A percentile compares a stretch with the other conserved stretches of the same genome.
Evolutionary conservation across 805 yeast genomes (phyloP).

Genomic region (Kodamaea kakaduensis): DNA sequence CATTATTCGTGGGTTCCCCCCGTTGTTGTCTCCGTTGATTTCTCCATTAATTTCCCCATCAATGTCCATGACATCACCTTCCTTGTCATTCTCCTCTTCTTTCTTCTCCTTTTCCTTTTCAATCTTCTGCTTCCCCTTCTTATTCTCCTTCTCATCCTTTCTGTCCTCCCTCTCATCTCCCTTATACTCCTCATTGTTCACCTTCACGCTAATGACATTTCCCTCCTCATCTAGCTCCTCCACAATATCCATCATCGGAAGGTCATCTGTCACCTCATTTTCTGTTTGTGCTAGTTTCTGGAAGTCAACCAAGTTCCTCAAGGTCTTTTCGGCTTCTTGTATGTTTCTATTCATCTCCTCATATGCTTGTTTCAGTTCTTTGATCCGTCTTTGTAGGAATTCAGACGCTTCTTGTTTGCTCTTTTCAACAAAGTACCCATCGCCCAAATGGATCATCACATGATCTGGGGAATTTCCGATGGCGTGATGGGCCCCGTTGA

Average conservation of each 20-base stretch:
- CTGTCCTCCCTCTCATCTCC: too few species aligned
- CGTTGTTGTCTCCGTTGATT: not conserved
- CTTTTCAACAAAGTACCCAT: slow-evolving; percentile 38
- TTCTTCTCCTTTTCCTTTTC: too few species aligned
- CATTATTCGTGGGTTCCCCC: too few species aligned
- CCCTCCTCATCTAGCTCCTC: slow-evolving; percentile 83
- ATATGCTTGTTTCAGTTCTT: slow-evolving; percentile 33
- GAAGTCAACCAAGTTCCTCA: slow-evolving; percentile 9
- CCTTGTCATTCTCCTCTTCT: too few species aligned
- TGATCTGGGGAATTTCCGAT: not conserved
- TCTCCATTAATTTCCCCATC: not conserved
- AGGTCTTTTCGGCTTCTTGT: slow-evolving; percentile 34
- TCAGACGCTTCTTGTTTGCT: slow-evolving; percentile 24
- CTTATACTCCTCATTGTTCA: slow-evolving; percentile 21
- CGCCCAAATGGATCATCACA: slow-evolving; percentile 34
- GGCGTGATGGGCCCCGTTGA: not conserved
- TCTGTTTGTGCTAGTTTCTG: slow-evolving; percentile 10
- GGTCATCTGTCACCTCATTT: slow-evolving; percentile 9
- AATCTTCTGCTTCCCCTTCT: too few species aligned
- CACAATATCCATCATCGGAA: slow-evolving; percentile 76
- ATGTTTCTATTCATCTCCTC: slow-evolving; percentile 37
- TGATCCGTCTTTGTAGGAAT: slow-evolving; percentile 25
- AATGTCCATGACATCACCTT: too few species aligned
- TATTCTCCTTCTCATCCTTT: too few species aligned
- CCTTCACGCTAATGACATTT: slow-evolving; percentile 44